A percentile compares a stretch with the other conserved stretches of the same genome.
Evolutionary conservation across 495 filamentous ascomycete species (phyloP).

Genomic region (Staphylotrichum tortipilum): DNA sequence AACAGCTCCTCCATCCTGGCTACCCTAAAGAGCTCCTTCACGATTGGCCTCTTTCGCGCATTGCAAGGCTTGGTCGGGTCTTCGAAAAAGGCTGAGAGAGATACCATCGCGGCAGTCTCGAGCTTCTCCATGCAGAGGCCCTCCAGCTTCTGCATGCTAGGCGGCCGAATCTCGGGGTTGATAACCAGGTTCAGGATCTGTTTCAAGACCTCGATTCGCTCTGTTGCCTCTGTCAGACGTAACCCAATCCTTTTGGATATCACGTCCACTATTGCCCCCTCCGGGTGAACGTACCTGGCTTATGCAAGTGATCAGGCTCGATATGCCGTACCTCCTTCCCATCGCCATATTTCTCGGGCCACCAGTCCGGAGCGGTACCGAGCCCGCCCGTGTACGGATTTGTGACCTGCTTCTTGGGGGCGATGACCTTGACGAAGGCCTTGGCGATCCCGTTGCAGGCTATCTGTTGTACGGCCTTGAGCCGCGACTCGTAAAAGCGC

Average conservation of each 20-base stretch:
- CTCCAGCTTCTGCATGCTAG: slow-evolving; percentile 28
- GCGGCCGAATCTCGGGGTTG: slow-evolving; percentile 36
- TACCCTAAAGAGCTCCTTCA: slow-evolving; percentile 62
- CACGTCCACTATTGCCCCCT: not conserved
- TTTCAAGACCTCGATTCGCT: slow-evolving; percentile 51
- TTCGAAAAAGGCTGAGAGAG: slow-evolving; percentile 35
- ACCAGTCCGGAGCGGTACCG: slow-evolving; percentile 66
- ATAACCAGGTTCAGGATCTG: slow-evolving; percentile 55
- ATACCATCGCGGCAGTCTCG: slow-evolving; percentile 38
- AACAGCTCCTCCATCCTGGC: slow-evolving; percentile 55
- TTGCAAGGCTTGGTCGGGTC: slow-evolving; percentile 38
- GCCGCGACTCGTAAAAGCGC: slow-evolving; percentile 54
- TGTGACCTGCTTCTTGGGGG: slow-evolving; percentile 76
- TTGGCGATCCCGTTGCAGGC: slow-evolving; percentile 68
- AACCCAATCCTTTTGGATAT: too few species aligned
- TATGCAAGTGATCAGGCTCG: slow-evolving; percentile 79
- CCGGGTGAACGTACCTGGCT: slow-evolving; percentile 59
- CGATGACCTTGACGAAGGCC: slow-evolving; percentile 72
- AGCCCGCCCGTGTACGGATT: slow-evolving; percentile 72
- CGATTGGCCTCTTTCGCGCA: slow-evolving; percentile 30
- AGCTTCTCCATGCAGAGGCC: slow-evolving; percentile 36
- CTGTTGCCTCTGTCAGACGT: slow-evolving; percentile 35
- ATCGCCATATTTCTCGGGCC: slow-evolving; percentile 54
- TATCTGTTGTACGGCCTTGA: slow-evolving; percentile 63
- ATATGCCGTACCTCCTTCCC: slow-evolving; percentile 50